phyloP scores from a whole-genome alignment of 345 rosid genomes.

The Eutrema japonicum region DNA sequence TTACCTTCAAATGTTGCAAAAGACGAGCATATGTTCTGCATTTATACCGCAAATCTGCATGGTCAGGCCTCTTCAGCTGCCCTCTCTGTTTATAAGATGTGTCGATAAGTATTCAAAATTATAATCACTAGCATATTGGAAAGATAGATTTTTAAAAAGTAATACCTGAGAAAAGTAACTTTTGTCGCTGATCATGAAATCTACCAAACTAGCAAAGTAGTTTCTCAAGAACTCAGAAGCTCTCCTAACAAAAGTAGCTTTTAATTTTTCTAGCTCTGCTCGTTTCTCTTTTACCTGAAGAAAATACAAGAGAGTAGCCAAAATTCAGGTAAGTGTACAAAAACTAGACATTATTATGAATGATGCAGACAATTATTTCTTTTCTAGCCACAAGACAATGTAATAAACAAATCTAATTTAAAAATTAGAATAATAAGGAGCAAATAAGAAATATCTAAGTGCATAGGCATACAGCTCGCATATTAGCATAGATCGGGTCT shows the following conservation, averaged over 20 bases:
- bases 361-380: conserved; percentile 7
- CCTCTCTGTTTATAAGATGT: conserved; percentile 72
- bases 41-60: conserved; percentile 97
- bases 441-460: conserved; percentile 9
- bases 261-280: conserved; percentile 79
- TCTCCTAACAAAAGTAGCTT: conserved; percentile 79
- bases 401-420: not conserved
- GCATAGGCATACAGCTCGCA: conserved; percentile 75
- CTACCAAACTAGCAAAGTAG: conserved; percentile 97
- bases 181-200: conserved; percentile 97
- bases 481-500: conserved; percentile 78
- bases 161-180: conserved; percentile 97
- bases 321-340: conserved; percentile 33
- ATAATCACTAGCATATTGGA: conserved; percentile 12
- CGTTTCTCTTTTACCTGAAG: conserved; percentile 86
- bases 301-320: conserved; percentile 20
- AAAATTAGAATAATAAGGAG: conserved; percentile 1
- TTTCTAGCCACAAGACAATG: conserved; percentile 6
- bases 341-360: not conserved
- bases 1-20: conserved; percentile 93
- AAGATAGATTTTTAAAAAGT: conserved; percentile 14
- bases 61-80: conserved; percentile 98
- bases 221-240: conserved; percentile 97
- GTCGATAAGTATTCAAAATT: conserved; percentile 30
- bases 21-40: conserved; percentile 99